Base-by-base conservation (phyloP, 169 alveolate genomes). In the Plasmodium sp. region DNA sequence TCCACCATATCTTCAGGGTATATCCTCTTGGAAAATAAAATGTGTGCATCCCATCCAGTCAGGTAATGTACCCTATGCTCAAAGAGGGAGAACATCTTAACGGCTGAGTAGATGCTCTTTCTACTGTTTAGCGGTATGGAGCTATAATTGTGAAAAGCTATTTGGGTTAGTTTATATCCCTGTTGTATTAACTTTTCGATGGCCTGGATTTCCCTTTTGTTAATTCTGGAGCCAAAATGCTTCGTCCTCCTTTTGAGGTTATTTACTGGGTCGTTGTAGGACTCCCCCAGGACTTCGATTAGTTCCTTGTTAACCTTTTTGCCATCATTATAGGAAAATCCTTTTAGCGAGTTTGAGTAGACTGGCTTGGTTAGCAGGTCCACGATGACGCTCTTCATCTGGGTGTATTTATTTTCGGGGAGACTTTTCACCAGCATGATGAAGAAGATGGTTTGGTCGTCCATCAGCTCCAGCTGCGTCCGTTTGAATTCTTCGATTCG, bases 121-220 rank as follows among this genome's bases (percentile, higher is more conserved):
- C 86, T 85, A 12, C 67, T 36, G 22, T 71, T 48, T 74, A 85
- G 3, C 27, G 93, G 74, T 2, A 85, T 34, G 16, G 86, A 85
- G 62, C 31, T 85, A 85, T 51, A 85, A 71, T 74, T 85, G 67
- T 85, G 84, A 74, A 85, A 85, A 41, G 93, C 93, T 75, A 85
- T 41, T n/a, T 85, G 93, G 62, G 62, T 34, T 54, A 85, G 67
- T 54, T 85, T 85, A 16, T 75, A 39, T 33, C 93, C 93, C 27
- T 27, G 43, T 5, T 48, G 84, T 1, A 77, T 34, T 72, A 85
- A 48, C 75, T 85, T 75, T 43, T 85, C 93, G 33, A 74, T n/a
- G 6, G 54, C 39, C 7, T 54, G 58, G 9, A 85, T 74, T 14
- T 85, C 93, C 39, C 86, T 85, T 51, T 75, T 79, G 41, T 85